Evolutionary conservation across 2,329 filamentous ascomycete genomes (phyloP).

Genomic region (Hypoxylon sp.): DNA sequence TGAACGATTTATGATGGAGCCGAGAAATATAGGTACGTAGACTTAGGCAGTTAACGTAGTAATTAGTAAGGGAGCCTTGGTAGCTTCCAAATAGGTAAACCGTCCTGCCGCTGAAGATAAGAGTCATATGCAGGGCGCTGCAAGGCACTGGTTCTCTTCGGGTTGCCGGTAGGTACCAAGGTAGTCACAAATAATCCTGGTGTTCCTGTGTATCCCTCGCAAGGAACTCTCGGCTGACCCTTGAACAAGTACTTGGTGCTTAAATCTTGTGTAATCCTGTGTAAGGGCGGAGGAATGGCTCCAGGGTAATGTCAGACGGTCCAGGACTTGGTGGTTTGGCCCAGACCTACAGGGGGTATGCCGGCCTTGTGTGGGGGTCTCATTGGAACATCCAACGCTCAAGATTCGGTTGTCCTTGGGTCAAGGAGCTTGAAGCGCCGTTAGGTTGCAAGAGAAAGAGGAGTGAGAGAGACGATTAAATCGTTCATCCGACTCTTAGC

Average conservation of each 20-base stretch:
- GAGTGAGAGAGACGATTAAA: slow-evolving; percentile 22
- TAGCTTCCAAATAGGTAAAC: slow-evolving; percentile 29
- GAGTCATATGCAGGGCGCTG: slow-evolving; percentile 42
- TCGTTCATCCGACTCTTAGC: slow-evolving; percentile 27
- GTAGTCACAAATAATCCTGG: slow-evolving; percentile 25
- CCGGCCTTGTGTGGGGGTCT: slow-evolving; percentile 39
- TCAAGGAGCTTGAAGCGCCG: slow-evolving; percentile 30
- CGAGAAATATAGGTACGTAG: not conserved
- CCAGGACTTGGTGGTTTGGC: slow-evolving; percentile 35
- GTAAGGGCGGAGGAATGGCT: slow-evolving; percentile 38
- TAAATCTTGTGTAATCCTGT: slow-evolving; percentile 32
- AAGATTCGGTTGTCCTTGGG: slow-evolving; percentile 24
- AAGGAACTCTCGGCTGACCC: slow-evolving; percentile 34
- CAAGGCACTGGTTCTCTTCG: slow-evolving; percentile 39
- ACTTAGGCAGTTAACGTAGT: slow-evolving; percentile 25
- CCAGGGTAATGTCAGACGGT: slow-evolving; percentile 41
- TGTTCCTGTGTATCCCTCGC: slow-evolving; percentile 26
- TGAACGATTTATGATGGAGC: slow-evolving; percentile 26
- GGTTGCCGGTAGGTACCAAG: slow-evolving; percentile 8
- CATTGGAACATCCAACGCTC: slow-evolving; percentile 28
- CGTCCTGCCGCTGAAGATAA: slow-evolving; percentile 35
- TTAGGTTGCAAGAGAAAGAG: slow-evolving; percentile 23
- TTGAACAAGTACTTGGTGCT: slow-evolving; percentile 30
- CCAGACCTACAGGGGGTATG: slow-evolving; percentile 37
- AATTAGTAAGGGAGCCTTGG: slow-evolving; percentile 18